These are phyloP conservation scores for Durio zibethinus DNA, from an alignment of 345 rosid genomes.

Conservation along the genomic window DNA sequence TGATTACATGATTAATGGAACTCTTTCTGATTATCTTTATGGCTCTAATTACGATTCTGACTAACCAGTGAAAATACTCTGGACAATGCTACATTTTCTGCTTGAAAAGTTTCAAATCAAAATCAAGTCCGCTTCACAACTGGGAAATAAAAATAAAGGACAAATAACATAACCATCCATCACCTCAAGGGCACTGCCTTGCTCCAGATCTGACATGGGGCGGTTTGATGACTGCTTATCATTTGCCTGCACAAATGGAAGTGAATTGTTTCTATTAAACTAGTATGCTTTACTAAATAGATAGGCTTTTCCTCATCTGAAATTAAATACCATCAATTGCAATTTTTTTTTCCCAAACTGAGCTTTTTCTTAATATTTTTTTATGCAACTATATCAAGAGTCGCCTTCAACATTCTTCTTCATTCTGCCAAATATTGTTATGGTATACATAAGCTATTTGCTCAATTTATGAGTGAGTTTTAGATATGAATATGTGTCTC, in stretches of 20 bases:
- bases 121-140: conserved; percentile 4
- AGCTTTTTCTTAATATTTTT: too few relatives aligned
- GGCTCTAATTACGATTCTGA: too few relatives aligned
- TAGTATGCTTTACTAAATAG: neutral
- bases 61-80: conserved; percentile 73
- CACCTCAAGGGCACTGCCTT: conserved; percentile 60
- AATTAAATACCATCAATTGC: too few relatives aligned
- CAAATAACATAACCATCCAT: conserved; percentile 11
- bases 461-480: neutral
- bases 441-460: neutral
- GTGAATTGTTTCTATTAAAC: neutral
- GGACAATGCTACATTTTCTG: conserved; percentile 66
- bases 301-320: too few relatives aligned
- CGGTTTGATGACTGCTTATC: conserved; percentile 40
- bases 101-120: conserved; percentile 39
- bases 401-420: neutral
- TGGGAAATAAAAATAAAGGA: conserved; percentile 3
- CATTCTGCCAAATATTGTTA: too few relatives aligned
- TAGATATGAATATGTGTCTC: neutral
- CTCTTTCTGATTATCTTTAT: too few relatives aligned
- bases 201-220: conserved; percentile 46
- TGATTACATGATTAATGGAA: too few relatives aligned
- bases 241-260: conserved; percentile 30
- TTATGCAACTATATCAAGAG: neutral
- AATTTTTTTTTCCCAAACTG: neutral